phyloP scores from a whole-genome alignment of 768 basidiomycete genomes.

The Boletus sp. region DNA sequence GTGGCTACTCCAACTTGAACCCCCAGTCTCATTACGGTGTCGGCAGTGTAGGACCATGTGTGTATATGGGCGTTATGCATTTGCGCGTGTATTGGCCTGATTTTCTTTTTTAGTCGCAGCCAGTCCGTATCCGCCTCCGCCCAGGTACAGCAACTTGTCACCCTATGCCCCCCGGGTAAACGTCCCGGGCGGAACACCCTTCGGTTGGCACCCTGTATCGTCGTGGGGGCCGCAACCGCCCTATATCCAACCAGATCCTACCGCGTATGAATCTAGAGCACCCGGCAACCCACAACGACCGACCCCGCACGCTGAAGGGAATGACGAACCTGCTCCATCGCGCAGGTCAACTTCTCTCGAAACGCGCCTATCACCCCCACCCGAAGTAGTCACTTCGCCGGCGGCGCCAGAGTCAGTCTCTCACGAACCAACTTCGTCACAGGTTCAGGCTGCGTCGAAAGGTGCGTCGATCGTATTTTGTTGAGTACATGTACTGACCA shows the following conservation, averaged over 20 bases:
- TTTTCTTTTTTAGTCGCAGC: not conserved
- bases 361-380: too few species aligned
- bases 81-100: too few species aligned
- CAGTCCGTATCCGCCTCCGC: not conserved
- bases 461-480: not conserved
- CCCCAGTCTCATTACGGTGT: not conserved
- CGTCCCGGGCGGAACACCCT: not conserved
- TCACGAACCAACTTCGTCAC: not conserved
- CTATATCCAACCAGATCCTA: too few species aligned
- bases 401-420: not conserved
- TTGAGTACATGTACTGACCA: not conserved
- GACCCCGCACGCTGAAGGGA: too few species aligned
- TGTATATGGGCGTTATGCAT: not conserved
- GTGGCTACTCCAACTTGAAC: not conserved
- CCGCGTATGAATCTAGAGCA: too few species aligned
- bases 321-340: not conserved
- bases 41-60: not conserved
- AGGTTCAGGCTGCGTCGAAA: not conserved
- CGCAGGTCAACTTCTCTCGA: not conserved
- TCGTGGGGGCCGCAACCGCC: too few species aligned
- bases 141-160: not conserved
- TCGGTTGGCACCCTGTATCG: not conserved
- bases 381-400: too few species aligned
- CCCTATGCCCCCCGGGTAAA: not conserved
- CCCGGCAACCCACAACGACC: too few species aligned